A percentile compares a stretch with the other conserved stretches of the same genome.
These are phyloP conservation scores for Thymus quinquecostatus DNA, from an alignment of 257 asterid species.

Conservation along the genomic window DNA sequence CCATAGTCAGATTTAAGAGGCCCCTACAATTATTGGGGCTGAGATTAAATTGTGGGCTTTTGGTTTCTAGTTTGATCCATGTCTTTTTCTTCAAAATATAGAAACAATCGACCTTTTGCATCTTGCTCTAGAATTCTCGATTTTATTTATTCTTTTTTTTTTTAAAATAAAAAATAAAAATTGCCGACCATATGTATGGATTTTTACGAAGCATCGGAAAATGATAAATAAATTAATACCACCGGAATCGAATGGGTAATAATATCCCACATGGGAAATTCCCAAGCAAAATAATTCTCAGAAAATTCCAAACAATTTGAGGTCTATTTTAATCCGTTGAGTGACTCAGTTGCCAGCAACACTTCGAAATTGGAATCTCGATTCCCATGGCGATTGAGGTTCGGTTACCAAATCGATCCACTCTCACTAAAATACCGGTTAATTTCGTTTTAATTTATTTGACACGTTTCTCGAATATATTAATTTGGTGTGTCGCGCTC, in stretches of 20 bases:
- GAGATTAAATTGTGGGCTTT: neutral
- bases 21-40: conserved; percentile 28
- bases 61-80: neutral
- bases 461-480: too few relatives aligned
- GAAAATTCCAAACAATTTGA: conserved; percentile 16
- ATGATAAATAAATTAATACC: conserved; percentile 49
- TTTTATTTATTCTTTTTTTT: too few relatives aligned
- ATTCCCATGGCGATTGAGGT: conserved; percentile 69
- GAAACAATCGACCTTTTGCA: neutral
- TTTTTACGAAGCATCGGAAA: conserved; percentile 36
- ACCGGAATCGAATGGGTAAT: conserved; percentile 36
- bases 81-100: neutral
- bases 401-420: neutral
- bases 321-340: conserved; percentile 2
- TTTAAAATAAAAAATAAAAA: neutral
- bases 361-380: neutral
- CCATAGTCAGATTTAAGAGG: neutral
- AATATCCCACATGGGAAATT: conserved; percentile 36
- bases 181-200: conserved; percentile 17
- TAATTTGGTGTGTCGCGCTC: neutral
- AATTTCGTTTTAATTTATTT: too few relatives aligned
- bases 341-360: neutral
- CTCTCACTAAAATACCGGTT: neutral
- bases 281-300: neutral
- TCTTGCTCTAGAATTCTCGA: conserved; percentile 24